Percentiles rank a stretch among this genome's conserved stretches.
These are phyloP conservation scores for Nothophaeocryptopus gaeumannii DNA, from an alignment of 2,329 filamentous ascomycete genomes.

Conservation along the genomic window DNA sequence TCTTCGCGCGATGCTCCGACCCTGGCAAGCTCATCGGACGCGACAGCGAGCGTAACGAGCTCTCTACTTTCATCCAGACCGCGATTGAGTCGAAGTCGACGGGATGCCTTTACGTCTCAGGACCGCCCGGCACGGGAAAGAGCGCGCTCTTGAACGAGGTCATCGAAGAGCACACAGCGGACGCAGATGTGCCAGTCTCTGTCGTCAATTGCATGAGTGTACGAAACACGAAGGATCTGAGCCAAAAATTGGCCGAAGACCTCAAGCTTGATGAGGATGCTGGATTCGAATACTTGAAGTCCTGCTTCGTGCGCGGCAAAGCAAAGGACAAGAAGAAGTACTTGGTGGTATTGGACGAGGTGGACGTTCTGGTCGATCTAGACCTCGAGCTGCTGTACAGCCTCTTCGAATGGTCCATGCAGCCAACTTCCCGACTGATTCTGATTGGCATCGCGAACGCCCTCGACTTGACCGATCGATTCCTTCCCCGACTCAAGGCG, in stretches of 20 bases:
- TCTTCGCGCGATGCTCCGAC: constrained; percentile 77
- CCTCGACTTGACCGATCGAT: constrained; percentile 89
- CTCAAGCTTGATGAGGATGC: constrained; percentile 63
- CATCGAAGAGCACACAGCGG: constrained; percentile 57
- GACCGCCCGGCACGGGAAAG: constrained; percentile 93
- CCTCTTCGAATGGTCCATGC: constrained; percentile 94
- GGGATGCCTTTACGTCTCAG: constrained; percentile 91
- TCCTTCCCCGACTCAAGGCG: constrained; percentile 87
- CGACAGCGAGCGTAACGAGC: constrained; percentile 64
- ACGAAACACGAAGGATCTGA: constrained; percentile 82
- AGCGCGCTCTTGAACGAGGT: constrained; percentile 88
- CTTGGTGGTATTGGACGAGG: constrained; percentile 88
- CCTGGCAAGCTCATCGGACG: constrained; percentile 75
- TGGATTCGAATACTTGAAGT: constrained; percentile 65
- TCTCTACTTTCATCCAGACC: constrained; percentile 66
- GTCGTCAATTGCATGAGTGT: constrained; percentile 98
- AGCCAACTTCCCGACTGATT: constrained; percentile 73
- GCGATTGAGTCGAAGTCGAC: constrained; percentile 60
- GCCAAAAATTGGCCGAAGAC: constrained; percentile 70
- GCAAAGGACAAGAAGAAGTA: constrained; percentile 58
- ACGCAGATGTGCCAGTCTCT: constrained; percentile 59
- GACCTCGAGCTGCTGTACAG: constrained; percentile 87
- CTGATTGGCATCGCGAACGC: constrained; percentile 95
- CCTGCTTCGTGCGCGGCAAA: constrained; percentile 64
- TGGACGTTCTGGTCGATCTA: constrained; percentile 86